Percentiles rank a stretch among this genome's conserved stretches.
Evolutionary conservation across 2,329 filamentous ascomycete species (phyloP).

Genomic region (Calonectria multiphialidica): DNA sequence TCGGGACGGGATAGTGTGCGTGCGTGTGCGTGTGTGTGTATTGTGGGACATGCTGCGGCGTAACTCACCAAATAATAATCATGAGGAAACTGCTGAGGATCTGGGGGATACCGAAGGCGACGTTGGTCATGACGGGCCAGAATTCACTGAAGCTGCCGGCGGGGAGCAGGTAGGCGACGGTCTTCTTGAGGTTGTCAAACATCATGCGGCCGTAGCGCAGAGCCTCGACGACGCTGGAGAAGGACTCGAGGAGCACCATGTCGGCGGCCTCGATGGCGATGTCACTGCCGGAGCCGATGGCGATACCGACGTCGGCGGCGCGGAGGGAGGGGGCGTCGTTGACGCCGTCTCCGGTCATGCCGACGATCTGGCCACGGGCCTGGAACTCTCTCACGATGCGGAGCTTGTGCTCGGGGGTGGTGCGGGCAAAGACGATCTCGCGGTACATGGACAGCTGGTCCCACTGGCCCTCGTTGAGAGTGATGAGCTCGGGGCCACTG

Average conservation of each 20-base stretch:
- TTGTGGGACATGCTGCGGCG: not conserved
- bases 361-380: conserved; percentile 73
- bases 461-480: conserved; percentile 78
- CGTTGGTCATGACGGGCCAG: conserved; percentile 80
- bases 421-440: conserved; percentile 81
- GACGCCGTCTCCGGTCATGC: conserved; percentile 89
- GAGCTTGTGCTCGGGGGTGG: conserved; percentile 83
- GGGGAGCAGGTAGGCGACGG: conserved; percentile 77
- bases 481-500: conserved; percentile 74
- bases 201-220: conserved; percentile 80
- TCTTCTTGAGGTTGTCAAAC: conserved; percentile 85
- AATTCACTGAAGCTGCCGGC: conserved; percentile 83
- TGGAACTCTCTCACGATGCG: conserved; percentile 84
- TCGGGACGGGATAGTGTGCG: no score
- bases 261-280: conserved; percentile 85
- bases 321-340: conserved; percentile 88
- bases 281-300: conserved; percentile 84
- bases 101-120: conserved; percentile 79
- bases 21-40: no score
- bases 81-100: conserved; percentile 81
- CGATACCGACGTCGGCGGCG: conserved; percentile 85
- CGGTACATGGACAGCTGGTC: conserved; percentile 72
- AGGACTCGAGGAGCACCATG: conserved; percentile 84
- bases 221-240: conserved; percentile 78
- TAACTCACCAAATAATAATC: conserved; percentile 70